Evolutionary conservation across 1,284 basidiomycete species (phyloP).

Genomic region (Termitomyces sp.): DNA sequence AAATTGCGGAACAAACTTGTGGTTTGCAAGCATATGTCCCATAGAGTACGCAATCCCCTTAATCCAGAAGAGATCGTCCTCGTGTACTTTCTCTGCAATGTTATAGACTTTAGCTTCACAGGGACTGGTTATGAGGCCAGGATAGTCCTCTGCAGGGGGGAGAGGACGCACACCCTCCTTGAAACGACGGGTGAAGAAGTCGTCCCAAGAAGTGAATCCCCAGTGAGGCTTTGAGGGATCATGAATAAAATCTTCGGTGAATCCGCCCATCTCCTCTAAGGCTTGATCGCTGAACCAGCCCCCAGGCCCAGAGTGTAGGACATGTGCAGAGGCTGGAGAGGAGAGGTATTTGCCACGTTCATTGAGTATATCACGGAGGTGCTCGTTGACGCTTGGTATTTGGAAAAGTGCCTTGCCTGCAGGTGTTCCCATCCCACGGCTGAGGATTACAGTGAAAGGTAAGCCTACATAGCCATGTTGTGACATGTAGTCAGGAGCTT

Average conservation of each 20-base stretch:
- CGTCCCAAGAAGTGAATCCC: constrained; percentile 50
- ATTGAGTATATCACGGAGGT: constrained; percentile 36
- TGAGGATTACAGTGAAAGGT: constrained; percentile 41
- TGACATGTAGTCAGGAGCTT: constrained; percentile 33
- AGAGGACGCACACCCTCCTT: constrained; percentile 34
- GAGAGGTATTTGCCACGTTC: constrained; percentile 44
- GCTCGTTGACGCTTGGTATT: constrained; percentile 35
- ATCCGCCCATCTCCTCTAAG: constrained; percentile 21
- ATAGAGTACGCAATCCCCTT: too few relatives aligned
- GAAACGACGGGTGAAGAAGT: constrained; percentile 48
- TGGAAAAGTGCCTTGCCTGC: constrained; percentile 42
- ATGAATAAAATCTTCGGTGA: constrained; percentile 35
- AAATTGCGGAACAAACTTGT: constrained; percentile 27
- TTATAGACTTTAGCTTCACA: constrained; percentile 44
- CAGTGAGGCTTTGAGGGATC: constrained; percentile 33
- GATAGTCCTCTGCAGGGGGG: constrained; percentile 28
- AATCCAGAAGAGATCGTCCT: too few relatives aligned
- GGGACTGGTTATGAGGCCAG: constrained; percentile 34
- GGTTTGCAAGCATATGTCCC: constrained; percentile 9
- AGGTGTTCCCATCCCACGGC: constrained; percentile 45
- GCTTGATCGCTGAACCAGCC: constrained; percentile 45
- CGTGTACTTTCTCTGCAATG: too few relatives aligned
- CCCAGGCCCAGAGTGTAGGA: constrained; percentile 30
- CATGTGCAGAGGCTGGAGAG: constrained; percentile 36
- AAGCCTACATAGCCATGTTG: constrained; percentile 35